Base-by-base conservation (phyloP, 2,329 filamentous ascomycete genomes). In the Colletotrichum magnum region DNA sequence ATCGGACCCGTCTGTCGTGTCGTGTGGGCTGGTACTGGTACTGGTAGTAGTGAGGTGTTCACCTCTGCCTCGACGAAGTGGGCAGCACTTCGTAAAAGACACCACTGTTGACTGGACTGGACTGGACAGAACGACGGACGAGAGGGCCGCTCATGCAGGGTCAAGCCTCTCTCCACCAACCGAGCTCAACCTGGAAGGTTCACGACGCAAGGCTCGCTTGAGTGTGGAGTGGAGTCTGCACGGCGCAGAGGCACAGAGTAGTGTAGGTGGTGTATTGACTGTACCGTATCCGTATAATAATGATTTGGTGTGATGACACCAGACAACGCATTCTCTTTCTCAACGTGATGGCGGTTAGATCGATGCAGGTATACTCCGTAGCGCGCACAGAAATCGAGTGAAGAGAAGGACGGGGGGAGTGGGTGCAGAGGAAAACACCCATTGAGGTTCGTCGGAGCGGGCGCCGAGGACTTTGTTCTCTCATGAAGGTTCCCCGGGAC, bases 151-250 rank as follows among this genome's bases (percentile, higher is more conserved):
- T 50, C 10, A 53, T 65, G 60, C 59, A 65, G 47, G 60, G 53
- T 64, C 47, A 50, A 50, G 53, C 54, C n/a, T 21, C 41, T 21
- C 36, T 39, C 59, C 39, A 52, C 64, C 43, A 47, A 64, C 45
- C 21, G 47, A 64, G 60, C 26, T 58, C 48, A 64, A 68, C 60
- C 48, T n/a, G 41, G 65, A 53, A 65, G 48, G 61, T 65, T 59
- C 43, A 59, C 66, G 41, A 50, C 54, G 48, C 43, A 57, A 41
- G 24, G 32, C 52, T 50, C 36, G 58, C 18, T 43, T 41, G 32
- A 50, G 41, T 47, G 43, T 51, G 28, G 54, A 50, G 61, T 65
- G 39, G 50, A 47, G 45, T 53, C 24, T 36, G 32, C 32, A 10
- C 18, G 28, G 26, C 51, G 47, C 16, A 36, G 32, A 36, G 32